A percentile compares a stretch with the other conserved stretches of the same genome.
Conservation (phyloP, 2,329 filamentous ascomycete species). For the Penicillium sp. region DNA sequence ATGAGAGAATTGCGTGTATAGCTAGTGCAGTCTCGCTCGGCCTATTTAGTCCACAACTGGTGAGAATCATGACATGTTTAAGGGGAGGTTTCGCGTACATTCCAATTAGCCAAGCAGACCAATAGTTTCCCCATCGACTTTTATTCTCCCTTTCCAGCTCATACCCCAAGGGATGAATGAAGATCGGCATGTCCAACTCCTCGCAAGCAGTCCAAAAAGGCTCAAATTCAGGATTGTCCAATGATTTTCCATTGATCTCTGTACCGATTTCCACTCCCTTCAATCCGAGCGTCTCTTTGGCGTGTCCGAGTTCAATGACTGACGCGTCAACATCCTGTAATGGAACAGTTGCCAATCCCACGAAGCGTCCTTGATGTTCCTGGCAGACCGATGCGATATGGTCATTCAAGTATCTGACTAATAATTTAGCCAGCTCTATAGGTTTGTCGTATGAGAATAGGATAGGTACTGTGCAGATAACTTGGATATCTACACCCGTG, state of each 20-base stretch:
- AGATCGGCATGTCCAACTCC: slow-evolving; percentile 21
- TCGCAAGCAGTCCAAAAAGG: slow-evolving; percentile 23
- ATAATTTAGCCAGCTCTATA: slow-evolving; percentile 8
- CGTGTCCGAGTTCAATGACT: slow-evolving; percentile 13
- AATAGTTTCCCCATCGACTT: slow-evolving; percentile 22
- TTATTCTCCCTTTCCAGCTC: slow-evolving; percentile 22
- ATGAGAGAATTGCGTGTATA: slow-evolving; percentile 18
- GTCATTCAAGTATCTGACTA: slow-evolving; percentile 18
- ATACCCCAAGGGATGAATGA: slow-evolving; percentile 27
- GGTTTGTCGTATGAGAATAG: slow-evolving; percentile 26
- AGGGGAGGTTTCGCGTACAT: slow-evolving; percentile 18
- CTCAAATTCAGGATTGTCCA: slow-evolving; percentile 18
- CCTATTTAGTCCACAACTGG: not conserved
- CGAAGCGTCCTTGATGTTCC: slow-evolving; percentile 14
- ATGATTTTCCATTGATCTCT: slow-evolving; percentile 10
- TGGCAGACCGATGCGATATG: slow-evolving; percentile 20
- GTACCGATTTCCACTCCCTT: slow-evolving; percentile 25
- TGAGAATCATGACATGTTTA: not conserved
- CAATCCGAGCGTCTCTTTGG: slow-evolving; percentile 12
- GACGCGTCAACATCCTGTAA: slow-evolving; percentile 18
- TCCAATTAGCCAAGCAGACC: slow-evolving; percentile 23
- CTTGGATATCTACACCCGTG: slow-evolving; percentile 16
- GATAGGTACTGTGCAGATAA: slow-evolving; percentile 22
- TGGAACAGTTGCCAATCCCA: slow-evolving; percentile 22
- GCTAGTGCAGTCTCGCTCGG: slow-evolving; percentile 23